These are phyloP conservation scores for Strobilomyces dryophilus DNA, from an alignment of 768 basidiomycete species.

Conservation along the genomic window DNA sequence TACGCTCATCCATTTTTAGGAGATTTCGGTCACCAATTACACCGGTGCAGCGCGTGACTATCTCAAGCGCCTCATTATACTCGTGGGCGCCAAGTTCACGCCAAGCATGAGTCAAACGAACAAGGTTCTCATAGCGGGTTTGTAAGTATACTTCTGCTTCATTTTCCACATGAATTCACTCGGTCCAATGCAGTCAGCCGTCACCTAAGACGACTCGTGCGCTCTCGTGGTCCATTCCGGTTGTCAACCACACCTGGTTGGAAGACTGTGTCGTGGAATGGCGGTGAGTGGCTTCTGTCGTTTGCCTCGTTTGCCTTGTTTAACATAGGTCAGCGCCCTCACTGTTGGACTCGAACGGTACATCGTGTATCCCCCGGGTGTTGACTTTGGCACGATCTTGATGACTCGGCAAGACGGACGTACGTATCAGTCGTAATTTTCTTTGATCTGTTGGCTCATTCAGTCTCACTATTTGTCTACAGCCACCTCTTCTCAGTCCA, in stretches of 20 bases:
- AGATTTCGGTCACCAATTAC: conserved; percentile 86
- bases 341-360: conserved; percentile 65
- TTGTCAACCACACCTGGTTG: conserved; percentile 89
- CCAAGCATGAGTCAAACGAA: conserved; percentile 76
- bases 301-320: background rate
- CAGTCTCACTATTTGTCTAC: background rate
- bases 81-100: conserved; percentile 78
- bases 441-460: background rate
- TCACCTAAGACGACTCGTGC: conserved; percentile 69
- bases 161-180: background rate
- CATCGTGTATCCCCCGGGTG: conserved; percentile 59
- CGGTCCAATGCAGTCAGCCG: conserved; percentile 28
- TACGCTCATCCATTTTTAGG: conserved; percentile 35
- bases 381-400: conserved; percentile 55
- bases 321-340: conserved; percentile 35
- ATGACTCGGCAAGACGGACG: conserved; percentile 19
- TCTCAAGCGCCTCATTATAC: conserved; percentile 73
- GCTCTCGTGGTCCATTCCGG: conserved; percentile 72
- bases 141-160: conserved; percentile 43
- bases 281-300: conserved; percentile 34
- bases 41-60: conserved; percentile 85
- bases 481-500: conserved; percentile 8
- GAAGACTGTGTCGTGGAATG: conserved; percentile 87
- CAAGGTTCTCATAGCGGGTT: conserved; percentile 80
- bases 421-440: background rate